Base-by-base conservation (phyloP, 148 eudicot species). In the Chenopodium formosanum region DNA sequence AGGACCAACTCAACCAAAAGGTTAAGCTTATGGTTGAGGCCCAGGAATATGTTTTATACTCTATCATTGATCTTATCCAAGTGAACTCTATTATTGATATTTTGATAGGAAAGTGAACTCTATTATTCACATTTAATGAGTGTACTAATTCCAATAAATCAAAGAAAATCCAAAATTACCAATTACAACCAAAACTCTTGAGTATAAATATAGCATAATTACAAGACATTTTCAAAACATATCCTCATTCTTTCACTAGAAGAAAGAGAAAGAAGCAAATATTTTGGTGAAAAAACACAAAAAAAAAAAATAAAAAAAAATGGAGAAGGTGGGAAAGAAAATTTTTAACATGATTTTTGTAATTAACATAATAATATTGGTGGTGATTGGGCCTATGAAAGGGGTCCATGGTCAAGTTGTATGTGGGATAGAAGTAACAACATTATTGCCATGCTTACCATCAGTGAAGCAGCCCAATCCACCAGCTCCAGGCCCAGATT, bases 381-480 rank as follows among this genome's bases (percentile, higher is more conserved):
- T 40, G 44, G 44, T 40, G 5, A 1, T 80, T 72, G 75, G 34
- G 64, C 66, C 27, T 1, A 31, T 62, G 13, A 29, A 69, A 69
- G 14, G 3, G 50, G 75, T 52, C 50, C 40, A 69, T 22, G 53
- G 53, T 5, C 52, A 72, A 14, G 75, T 16, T 16, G 40, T 78
- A 67, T 78, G 80, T 50, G 48, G 73, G 46, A 6, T 47, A 3
- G 29, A 62, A 0, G 8, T 68, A 22, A 12, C 31, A 16, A 10
- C 34, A 4, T 78, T 65, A 22, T 23, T 46, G 7, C 37, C 72
- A 11, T 77, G 80, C 70, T 4, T 77, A 17, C 71, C 70, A 68
- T 47, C 80, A 20, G 80, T 78, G 17, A 27, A 6, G n/a, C 37
- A 66, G 80, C 80, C 80, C 73, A 78, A 29, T 44, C 80, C 74